A percentile compares a stretch with the other conserved stretches of the same genome.
Conservation (phyloP, 768 basidiomycete species). For the Sporobolomyces phaffii region DNA sequence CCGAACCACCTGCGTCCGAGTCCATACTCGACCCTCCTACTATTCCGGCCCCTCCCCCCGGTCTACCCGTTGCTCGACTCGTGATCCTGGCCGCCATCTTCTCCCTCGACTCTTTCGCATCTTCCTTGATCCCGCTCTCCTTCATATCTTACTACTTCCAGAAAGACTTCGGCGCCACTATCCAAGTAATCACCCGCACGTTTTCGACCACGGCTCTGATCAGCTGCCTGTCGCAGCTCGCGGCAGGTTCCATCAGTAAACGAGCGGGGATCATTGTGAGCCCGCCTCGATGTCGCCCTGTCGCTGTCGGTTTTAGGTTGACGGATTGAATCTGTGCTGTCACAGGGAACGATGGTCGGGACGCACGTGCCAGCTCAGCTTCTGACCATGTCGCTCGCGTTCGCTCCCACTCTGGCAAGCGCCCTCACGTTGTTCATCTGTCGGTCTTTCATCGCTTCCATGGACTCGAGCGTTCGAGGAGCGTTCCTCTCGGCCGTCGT, state of each 20-base stretch:
- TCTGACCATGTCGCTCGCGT: constrained; percentile 16
- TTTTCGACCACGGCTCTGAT: constrained; percentile 22
- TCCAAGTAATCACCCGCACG: constrained; percentile 18
- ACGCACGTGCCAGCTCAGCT: constrained; percentile 33
- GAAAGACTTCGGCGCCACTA: background rate
- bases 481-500: constrained; percentile 35
- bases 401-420: constrained; percentile 9
- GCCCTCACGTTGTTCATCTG: constrained; percentile 23
- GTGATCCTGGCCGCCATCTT: constrained; percentile 29
- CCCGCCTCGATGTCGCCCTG: background rate
- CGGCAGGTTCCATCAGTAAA: constrained; percentile 6
- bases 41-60: background rate
- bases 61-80: constrained; percentile 16
- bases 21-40: background rate
- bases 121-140: constrained; percentile 21
- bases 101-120: constrained; percentile 30
- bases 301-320: background rate
- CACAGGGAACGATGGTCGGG: constrained; percentile 27
- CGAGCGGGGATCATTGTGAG: constrained; percentile 17
- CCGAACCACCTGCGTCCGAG: background rate
- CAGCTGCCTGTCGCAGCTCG: constrained; percentile 15
- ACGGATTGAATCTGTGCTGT: too few species aligned
- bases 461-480: constrained; percentile 29
- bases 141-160: constrained; percentile 32
- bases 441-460: constrained; percentile 2